phyloP scores from a whole-genome alignment of 176 grass and related monocot genomes.

The Aegilops longissima region DNA sequence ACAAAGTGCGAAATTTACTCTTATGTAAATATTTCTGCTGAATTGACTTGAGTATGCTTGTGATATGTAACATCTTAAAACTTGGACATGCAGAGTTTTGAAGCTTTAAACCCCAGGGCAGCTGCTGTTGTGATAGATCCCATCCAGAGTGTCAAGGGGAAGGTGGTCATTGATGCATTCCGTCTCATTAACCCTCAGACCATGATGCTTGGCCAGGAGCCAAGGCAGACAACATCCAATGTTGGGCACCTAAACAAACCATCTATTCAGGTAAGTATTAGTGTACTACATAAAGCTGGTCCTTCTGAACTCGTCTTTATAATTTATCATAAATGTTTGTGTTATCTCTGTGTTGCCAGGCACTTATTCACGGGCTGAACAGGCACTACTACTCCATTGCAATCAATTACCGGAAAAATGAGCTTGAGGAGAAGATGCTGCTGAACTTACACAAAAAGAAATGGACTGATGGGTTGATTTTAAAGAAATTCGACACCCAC shows the following conservation, averaged over 20 bases:
- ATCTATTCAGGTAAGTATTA: constrained; percentile 75
- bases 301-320: background rate
- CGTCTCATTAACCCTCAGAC: constrained; percentile 97
- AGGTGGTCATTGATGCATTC: constrained; percentile 98
- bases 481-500: constrained; percentile 72
- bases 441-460: constrained; percentile 98
- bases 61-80: constrained; percentile 10
- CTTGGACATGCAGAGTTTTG: constrained; percentile 77
- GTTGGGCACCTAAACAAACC: constrained; percentile 98
- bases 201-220: constrained; percentile 99
- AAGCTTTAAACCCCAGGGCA: constrained; percentile 95
- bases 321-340: background rate
- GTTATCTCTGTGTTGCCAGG: constrained; percentile 41
- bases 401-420: constrained; percentile 98
- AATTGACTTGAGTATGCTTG: background rate
- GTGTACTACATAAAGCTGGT: background rate
- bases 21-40: background rate
- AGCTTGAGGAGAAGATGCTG: constrained; percentile 98
- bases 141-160: constrained; percentile 97
- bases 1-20: background rate
- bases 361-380: constrained; percentile 94
- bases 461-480: constrained; percentile 93
- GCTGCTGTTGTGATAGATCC: constrained; percentile 98
- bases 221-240: constrained; percentile 90
- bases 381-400: constrained; percentile 99